These are phyloP conservation scores for Ceratobasidium sp. DNA, from an alignment of 1,284 basidiomycete genomes.

Conservation along the genomic window DNA sequence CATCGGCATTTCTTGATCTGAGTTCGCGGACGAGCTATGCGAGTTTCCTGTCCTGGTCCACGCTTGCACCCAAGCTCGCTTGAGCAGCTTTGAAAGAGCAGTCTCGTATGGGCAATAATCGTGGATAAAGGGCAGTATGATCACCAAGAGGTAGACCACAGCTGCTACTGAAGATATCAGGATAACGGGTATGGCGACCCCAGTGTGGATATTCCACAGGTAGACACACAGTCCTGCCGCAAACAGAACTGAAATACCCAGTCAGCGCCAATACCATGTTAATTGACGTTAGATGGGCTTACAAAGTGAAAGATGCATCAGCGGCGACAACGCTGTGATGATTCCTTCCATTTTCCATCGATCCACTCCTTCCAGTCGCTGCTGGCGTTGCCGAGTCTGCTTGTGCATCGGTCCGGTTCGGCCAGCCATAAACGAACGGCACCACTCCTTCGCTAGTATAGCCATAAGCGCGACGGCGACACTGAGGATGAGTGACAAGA, in stretches of 20 bases:
- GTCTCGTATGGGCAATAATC: background rate
- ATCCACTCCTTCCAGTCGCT: conserved; percentile 12
- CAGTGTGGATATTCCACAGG: background rate
- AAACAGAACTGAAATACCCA: background rate
- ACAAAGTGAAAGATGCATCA: conserved; percentile 23
- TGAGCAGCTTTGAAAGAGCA: no score
- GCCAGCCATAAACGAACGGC: background rate
- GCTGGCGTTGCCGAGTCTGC: conserved; percentile 18
- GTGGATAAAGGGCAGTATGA: background rate
- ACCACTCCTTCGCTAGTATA: conserved; percentile 7
- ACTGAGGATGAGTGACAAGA: background rate
- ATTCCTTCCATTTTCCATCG: conserved; percentile 23
- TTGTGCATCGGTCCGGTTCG: background rate
- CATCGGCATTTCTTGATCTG: background rate
- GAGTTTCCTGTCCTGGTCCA: no score
- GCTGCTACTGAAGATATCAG: background rate
- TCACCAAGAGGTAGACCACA: background rate
- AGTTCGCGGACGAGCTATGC: background rate
- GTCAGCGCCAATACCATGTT: no score
- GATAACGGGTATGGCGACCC: conserved; percentile 8
- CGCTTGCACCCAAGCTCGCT: no score
- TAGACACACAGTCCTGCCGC: background rate
- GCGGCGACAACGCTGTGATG: background rate
- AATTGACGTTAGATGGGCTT: background rate
- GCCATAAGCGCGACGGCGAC: background rate